Conservation (phyloP, 2,329 filamentous ascomycete species). For the Xylaria hypoxylon region DNA sequence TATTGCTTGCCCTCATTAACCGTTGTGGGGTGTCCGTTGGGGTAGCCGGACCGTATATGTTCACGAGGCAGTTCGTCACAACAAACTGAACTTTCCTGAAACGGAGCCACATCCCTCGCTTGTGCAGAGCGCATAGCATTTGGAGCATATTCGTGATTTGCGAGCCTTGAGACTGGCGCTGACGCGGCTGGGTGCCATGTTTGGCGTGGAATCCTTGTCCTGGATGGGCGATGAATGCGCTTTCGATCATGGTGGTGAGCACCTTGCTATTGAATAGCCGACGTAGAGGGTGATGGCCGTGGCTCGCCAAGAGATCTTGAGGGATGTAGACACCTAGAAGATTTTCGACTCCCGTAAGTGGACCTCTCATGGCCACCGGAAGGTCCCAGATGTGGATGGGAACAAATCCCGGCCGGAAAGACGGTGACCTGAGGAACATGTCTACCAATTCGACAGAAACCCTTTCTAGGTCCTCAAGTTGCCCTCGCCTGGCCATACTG, state of each 20-base stretch:
- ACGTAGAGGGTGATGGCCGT: slow-evolving; percentile 61
- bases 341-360: slow-evolving; percentile 51
- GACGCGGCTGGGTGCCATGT: slow-evolving; percentile 18
- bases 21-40: slow-evolving; percentile 40
- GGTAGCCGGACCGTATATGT: slow-evolving; percentile 50
- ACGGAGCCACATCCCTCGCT: slow-evolving; percentile 49
- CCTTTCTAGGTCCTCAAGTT: slow-evolving; percentile 59
- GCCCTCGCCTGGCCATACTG: slow-evolving; percentile 58
- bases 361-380: slow-evolving; percentile 49
- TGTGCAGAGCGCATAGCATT: slow-evolving; percentile 51
- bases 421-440: slow-evolving; percentile 50
- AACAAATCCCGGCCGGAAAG: slow-evolving; percentile 52
- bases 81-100: slow-evolving; percentile 43
- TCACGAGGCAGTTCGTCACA: slow-evolving; percentile 49
- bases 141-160: slow-evolving; percentile 50
- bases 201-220: slow-evolving; percentile 35
- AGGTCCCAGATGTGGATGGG: slow-evolving; percentile 60
- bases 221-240: slow-evolving; percentile 58
- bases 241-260: slow-evolving; percentile 57
- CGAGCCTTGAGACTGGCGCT: slow-evolving; percentile 41
- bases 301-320: slow-evolving; percentile 56
- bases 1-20: slow-evolving; percentile 44
- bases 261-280: slow-evolving; percentile 58
- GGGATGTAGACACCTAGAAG: slow-evolving; percentile 54
- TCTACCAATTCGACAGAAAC: slow-evolving; percentile 58